Conservation (phyloP, 2,329 filamentous ascomycete genomes). For the Geosmithia putterillii region DNA sequence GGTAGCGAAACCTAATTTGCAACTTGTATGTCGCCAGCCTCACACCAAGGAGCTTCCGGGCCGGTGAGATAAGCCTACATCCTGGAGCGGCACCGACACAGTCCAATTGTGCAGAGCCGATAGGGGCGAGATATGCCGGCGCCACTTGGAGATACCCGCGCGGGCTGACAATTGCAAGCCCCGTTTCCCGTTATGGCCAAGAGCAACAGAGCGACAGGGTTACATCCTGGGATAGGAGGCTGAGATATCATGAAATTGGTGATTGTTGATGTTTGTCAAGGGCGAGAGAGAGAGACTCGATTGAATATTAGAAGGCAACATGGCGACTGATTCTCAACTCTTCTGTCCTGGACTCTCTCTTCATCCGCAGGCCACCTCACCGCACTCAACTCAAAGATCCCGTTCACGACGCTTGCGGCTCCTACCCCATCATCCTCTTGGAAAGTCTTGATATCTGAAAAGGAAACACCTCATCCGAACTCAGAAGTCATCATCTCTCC, state of each 20-base stretch:
- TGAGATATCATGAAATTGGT: not conserved
- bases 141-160: not conserved
- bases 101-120: not conserved
- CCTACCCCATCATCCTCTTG: not conserved
- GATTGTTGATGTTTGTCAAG: not conserved
- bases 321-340: not conserved
- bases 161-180: not conserved
- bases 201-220: not conserved
- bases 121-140: not conserved
- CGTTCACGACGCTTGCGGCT: too few relatives aligned
- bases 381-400: too few relatives aligned
- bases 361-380: too few relatives aligned
- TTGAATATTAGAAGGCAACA: too few relatives aligned
- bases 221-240: not conserved
- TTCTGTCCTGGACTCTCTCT: too few relatives aligned
- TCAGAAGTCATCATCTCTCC: not conserved
- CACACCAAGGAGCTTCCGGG: not conserved
- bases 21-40: not conserved
- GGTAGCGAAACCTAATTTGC: not conserved
- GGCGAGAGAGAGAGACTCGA: too few relatives aligned
- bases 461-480: not conserved
- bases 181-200: not conserved
- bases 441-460: not conserved
- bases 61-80: not conserved
- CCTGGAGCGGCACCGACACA: not conserved